Percentiles rank a stretch among this genome's conserved stretches.
Evolutionary conservation across 225 moss, liverwort and hornwort species (phyloP).

Genomic region (Polytrichum commune): DNA sequence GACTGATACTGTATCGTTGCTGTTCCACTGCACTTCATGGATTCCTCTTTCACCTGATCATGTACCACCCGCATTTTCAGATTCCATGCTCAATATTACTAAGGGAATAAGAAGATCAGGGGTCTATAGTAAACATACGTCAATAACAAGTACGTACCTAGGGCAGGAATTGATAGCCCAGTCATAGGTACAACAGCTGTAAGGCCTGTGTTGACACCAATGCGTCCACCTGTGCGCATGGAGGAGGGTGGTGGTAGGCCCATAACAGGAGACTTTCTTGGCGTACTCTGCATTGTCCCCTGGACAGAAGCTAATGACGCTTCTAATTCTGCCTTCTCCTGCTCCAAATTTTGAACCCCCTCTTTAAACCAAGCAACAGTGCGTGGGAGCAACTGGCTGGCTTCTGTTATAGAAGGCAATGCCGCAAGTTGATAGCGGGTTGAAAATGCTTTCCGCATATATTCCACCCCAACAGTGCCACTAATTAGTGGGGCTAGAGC

Average conservation of each 20-base stretch:
- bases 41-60: conserved; percentile 51
- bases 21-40: conserved; percentile 69
- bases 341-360: conserved; percentile 53
- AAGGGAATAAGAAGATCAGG: background rate
- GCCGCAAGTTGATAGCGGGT: conserved; percentile 53
- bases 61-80: conserved; percentile 5
- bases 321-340: conserved; percentile 67
- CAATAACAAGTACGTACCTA: conserved; percentile 26
- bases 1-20: conserved; percentile 57
- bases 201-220: conserved; percentile 44
- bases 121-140: too few species aligned
- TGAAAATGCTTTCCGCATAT: conserved; percentile 82
- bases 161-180: conserved; percentile 23
- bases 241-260: conserved; percentile 69
- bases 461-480: conserved; percentile 81
- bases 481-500: conserved; percentile 81
- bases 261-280: conserved; percentile 18
- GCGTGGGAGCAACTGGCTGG: conserved; percentile 56
- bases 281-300: conserved; percentile 20
- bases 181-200: conserved; percentile 28
- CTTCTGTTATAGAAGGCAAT: conserved; percentile 35
- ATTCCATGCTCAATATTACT: background rate
- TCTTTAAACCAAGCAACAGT: conserved; percentile 70
- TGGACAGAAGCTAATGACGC: conserved; percentile 50
- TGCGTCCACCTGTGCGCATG: conserved; percentile 93